Base-by-base conservation (phyloP, 2,329 filamentous ascomycete genomes). In the Pseudomassariella vexata region DNA sequence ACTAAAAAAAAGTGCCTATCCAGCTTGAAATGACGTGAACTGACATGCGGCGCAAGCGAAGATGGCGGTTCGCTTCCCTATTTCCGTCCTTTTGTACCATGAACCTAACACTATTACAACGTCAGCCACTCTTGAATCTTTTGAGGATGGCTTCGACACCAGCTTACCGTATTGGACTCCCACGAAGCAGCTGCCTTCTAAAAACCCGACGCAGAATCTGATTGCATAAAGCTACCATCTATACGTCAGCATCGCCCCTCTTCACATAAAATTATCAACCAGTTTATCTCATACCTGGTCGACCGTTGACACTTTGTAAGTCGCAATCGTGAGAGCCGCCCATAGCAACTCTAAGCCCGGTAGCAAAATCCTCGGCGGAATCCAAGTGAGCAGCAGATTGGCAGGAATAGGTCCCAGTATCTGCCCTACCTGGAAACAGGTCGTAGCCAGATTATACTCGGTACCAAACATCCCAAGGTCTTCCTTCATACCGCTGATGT, bases 31-130 rank as follows among this genome's bases (percentile, higher is more conserved):
- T n/a, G n/a, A n/a, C n/a, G n/a, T n/a, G n/a, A n/a, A n/a, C n/a
- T n/a, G n/a, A n/a, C n/a, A 60, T 1, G 75, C 76, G 9, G 72
- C 74, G 0, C 72, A 64, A 1, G 73, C 78, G 46, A 82, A 82
- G 29, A 82, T 71, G 28, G 73, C 76, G 4, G 66, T 73, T 2
- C 79, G 65, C 48, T 81, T 82, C 1, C 73, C 30, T 32, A 24
- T 24, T 5, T 33, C 31, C 12, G n/a, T 18, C 12, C 23, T 17
- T 1, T 16, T 33, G 12, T 33, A 33, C 31, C 31, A 14, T 12
- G 11, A 9, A 8, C 7, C 10, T 32, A 9, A 10, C 12, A 32
- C n/a, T 19, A 12, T 17, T 11, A 14, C 7, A 5, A 10, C 18
- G 16, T 9, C 12, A 11, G 9, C 12, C n/a, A 12, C 9, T 30